phyloP scores from a whole-genome alignment of 139 green algal species.

The Tetradesmus obliquus region DNA sequence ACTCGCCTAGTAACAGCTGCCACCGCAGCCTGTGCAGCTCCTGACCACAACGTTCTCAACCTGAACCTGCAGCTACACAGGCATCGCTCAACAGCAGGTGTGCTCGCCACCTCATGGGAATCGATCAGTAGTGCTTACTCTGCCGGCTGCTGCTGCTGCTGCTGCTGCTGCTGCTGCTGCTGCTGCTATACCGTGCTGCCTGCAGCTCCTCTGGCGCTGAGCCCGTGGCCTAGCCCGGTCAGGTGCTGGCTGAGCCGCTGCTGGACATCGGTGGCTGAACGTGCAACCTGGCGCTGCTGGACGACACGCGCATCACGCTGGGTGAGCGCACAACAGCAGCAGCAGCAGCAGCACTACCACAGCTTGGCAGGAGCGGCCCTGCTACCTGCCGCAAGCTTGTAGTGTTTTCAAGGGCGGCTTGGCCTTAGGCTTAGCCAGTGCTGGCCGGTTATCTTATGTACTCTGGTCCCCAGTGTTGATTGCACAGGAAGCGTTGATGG shows the following conservation, averaged over 20 bases:
- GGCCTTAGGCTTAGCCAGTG: no score
- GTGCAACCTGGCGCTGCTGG: not conserved
- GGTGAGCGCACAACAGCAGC: not conserved
- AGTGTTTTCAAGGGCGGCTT: no score
- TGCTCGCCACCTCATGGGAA: not conserved
- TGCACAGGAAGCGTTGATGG: no score
- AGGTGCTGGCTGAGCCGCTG: not conserved
- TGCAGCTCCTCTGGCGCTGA: not conserved
- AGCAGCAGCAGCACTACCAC: no score
- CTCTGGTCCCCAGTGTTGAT: no score
- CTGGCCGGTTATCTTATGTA: no score
- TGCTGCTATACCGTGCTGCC: not conserved
- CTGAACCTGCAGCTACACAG: not conserved
- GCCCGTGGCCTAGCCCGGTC: not conserved
- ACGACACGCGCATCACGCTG: not conserved
- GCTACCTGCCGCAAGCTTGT: no score
- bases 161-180: not conserved
- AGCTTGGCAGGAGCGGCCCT: no score
- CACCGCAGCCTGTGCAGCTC: not conserved
- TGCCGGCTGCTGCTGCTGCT: not conserved
- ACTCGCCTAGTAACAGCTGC: not conserved
- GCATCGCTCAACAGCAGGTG: not conserved
- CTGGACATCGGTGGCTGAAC: not conserved
- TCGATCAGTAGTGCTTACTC: not conserved
- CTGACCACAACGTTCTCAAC: not conserved